These are phyloP conservation scores for Clavariopsis aquatica DNA, from an alignment of 495 filamentous ascomycete genomes.

Conservation along the genomic window DNA sequence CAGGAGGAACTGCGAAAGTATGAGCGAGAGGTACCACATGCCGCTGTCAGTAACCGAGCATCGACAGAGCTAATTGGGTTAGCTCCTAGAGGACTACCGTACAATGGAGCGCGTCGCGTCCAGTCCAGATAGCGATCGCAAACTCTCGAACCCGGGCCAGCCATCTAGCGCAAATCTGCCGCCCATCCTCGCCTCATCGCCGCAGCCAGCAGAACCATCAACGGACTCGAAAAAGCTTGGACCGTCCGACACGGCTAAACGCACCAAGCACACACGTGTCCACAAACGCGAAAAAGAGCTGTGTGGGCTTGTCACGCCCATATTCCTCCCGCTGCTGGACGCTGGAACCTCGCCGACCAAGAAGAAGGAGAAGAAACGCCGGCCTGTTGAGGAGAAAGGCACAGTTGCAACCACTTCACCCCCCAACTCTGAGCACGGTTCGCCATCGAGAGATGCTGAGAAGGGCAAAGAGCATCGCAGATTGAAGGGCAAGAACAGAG, in stretches of 20 bases:
- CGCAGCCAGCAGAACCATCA: not conserved
- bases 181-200: not conserved
- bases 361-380: constrained; percentile 19
- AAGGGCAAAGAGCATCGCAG: constrained; percentile 16
- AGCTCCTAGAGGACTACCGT: constrained; percentile 31
- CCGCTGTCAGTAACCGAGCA: not conserved
- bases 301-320: constrained; percentile 32
- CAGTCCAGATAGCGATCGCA: not conserved
- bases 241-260: constrained; percentile 23
- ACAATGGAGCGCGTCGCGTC: constrained; percentile 24
- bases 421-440: constrained; percentile 4
- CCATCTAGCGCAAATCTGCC: not conserved
- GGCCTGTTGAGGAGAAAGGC: constrained; percentile 5
- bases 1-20: constrained; percentile 30
- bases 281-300: constrained; percentile 38
- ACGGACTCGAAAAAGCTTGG: constrained; percentile 13
- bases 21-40: constrained; percentile 22
- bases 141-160: not conserved
- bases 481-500: constrained; percentile 13
- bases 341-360: constrained; percentile 15
- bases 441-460: constrained; percentile 21
- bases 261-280: constrained; percentile 32
- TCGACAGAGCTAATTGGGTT: constrained; percentile 28
- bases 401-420: not conserved
- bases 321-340: constrained; percentile 34